Conservation (phyloP, 306 rosid genomes). For the Vicia villosa region DNA sequence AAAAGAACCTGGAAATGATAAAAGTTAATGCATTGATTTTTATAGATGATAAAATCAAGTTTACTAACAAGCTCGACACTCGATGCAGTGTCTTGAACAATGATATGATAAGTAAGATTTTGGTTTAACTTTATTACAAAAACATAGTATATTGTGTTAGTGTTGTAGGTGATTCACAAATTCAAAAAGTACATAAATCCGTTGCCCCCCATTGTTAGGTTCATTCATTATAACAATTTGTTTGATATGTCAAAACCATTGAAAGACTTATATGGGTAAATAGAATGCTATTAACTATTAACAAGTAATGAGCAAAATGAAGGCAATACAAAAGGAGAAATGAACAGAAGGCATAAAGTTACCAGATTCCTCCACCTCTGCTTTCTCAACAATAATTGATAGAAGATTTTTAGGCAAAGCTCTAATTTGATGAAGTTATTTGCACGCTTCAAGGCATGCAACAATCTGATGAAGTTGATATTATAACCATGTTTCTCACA, state of each 20-base stretch:
- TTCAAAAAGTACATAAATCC: slow-evolving; percentile 57
- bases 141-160: slow-evolving; percentile 51
- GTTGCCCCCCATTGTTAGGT: slow-evolving; percentile 54
- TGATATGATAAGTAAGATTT: slow-evolving; percentile 47
- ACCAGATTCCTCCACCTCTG: background rate
- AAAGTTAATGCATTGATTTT: background rate
- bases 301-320: background rate
- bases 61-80: slow-evolving; percentile 49
- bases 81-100: slow-evolving; percentile 45
- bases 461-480: background rate
- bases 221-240: slow-evolving; percentile 44
- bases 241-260: slow-evolving; percentile 9
- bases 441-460: background rate
- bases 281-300: too few relatives aligned
- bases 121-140: slow-evolving; percentile 61
- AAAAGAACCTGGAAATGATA: slow-evolving; percentile 48
- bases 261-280: background rate
- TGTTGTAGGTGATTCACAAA: slow-evolving; percentile 39
- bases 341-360: background rate
- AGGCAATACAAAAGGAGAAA: background rate
- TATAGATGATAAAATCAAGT: slow-evolving; percentile 24
- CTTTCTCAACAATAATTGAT: background rate
- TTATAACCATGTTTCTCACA: background rate
- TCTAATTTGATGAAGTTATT: background rate
- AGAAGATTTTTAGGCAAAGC: background rate